A percentile compares a stretch with the other conserved stretches of the same genome.
phyloP scores from a whole-genome alignment of 2,329 filamentous ascomycete genomes.

The Aspergillus latus region DNA sequence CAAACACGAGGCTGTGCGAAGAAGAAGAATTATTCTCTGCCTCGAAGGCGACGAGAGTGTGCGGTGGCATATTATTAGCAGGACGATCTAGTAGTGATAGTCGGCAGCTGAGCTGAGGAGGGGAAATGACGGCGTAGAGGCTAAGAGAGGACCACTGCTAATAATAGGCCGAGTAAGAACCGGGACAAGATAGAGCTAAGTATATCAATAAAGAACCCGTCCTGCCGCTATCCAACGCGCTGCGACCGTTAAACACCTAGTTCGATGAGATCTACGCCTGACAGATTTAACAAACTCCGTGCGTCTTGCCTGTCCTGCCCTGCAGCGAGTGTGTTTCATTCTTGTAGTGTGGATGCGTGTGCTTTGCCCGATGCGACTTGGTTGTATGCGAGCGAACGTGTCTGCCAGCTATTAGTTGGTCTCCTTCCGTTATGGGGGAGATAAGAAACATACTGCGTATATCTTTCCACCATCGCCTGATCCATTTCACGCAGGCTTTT shows the following conservation, averaged over 20 bases:
- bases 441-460: conserved; percentile 57
- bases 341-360: conserved; percentile 55
- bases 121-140: neutral
- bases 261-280: conserved; percentile 37
- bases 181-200: neutral
- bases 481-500: conserved; percentile 73
- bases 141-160: conserved; percentile 1
- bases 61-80: neutral
- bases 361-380: conserved; percentile 53
- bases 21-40: neutral
- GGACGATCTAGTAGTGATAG: neutral
- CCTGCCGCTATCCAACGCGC: neutral
- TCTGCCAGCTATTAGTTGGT: conserved; percentile 25
- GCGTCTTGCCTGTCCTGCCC: conserved; percentile 87
- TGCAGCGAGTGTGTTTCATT: conserved; percentile 84
- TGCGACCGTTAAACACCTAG: neutral
- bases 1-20: conserved; percentile 14
- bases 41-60: neutral
- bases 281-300: conserved; percentile 75
- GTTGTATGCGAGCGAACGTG: conserved; percentile 58
- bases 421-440: neutral
- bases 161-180: conserved; percentile 7
- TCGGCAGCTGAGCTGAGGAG: neutral
- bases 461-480: conserved; percentile 65
- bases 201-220: conserved; percentile 3